Conservation (phyloP, 805 yeast genomes). For the Hanseniaspora clermontiae region DNA sequence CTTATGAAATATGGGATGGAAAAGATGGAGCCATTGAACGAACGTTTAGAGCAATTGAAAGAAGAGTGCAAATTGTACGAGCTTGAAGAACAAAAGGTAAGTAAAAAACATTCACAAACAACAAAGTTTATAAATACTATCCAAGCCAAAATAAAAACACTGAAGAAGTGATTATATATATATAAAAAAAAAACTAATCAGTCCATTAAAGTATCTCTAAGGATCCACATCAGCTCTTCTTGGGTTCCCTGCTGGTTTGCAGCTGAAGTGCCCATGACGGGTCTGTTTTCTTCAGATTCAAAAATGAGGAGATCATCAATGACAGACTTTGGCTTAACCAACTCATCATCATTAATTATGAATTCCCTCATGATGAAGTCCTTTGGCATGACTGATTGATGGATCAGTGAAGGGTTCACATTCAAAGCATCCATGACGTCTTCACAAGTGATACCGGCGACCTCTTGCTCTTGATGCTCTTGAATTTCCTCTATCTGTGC, state of each 20-base stretch:
- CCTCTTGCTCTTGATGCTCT: not conserved
- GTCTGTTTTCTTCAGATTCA: constrained; percentile 21
- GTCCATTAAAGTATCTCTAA: constrained; percentile 48
- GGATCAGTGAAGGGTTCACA: constrained; percentile 53
- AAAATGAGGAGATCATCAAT: constrained; percentile 28
- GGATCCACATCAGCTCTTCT: constrained; percentile 59
- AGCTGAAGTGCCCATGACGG: constrained; percentile 25
- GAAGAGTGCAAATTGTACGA: not conserved
- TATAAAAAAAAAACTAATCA: constrained; percentile 12
- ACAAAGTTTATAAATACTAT: not conserved
- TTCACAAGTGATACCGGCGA: constrained; percentile 40
- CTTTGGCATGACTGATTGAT: constrained; percentile 50
- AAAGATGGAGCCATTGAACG: constrained; percentile 5
- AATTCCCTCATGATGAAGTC: constrained; percentile 35
- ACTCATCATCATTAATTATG: constrained; percentile 45
- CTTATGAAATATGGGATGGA: constrained; percentile 6
- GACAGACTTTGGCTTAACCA: constrained; percentile 23
- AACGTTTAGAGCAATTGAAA: constrained; percentile 1
- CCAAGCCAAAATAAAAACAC: not conserved
- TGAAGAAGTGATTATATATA: not conserved
- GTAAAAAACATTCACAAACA: not conserved
- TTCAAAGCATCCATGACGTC: constrained; percentile 55
- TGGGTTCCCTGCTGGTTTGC: constrained; percentile 41
- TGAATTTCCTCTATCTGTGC: not conserved
- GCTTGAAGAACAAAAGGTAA: not conserved